A percentile compares a stretch with the other conserved stretches of the same genome.
Evolutionary conservation across 139 green algal species (phyloP).

Genomic region (Micractinium sp.): DNA sequence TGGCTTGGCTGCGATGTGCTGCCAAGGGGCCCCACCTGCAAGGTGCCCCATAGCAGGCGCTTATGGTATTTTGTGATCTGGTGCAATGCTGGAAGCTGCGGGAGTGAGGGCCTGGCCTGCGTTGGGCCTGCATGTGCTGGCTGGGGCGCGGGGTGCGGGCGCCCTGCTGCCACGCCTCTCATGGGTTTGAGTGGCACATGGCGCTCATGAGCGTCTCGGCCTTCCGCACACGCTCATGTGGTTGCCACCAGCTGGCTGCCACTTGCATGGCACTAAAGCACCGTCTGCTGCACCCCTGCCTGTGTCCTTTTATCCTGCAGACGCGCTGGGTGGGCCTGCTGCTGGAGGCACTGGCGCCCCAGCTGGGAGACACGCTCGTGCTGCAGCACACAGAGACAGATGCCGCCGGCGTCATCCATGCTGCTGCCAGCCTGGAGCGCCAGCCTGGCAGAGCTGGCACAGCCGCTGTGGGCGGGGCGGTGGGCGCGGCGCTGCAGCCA

Average conservation of each 20-base stretch:
- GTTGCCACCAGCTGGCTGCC: neutral
- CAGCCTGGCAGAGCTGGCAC: neutral
- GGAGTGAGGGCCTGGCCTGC: too few species aligned
- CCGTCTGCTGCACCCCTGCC: neutral
- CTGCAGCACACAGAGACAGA: neutral
- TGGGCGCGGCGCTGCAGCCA: too few species aligned
- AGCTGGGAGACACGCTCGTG: neutral
- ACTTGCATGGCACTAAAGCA: neutral
- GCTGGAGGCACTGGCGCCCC: neutral
- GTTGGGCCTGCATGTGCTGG: neutral
- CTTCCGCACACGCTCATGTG: neutral
- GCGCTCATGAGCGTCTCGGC: too few species aligned
- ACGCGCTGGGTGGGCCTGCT: neutral
- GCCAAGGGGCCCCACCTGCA: too few species aligned
- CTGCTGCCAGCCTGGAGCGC: neutral
- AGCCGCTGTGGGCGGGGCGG: too few species aligned
- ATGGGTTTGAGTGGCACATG: too few species aligned
- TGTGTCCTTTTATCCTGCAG: neutral
- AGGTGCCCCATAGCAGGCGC: too few species aligned
- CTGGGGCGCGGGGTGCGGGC: too few species aligned
- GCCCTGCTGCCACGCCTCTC: too few species aligned
- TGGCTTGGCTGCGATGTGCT: neutral
- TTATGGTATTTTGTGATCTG: too few species aligned
- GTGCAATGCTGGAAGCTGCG: neutral
- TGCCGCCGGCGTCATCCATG: neutral